Conservation (phyloP, 148 eudicot species). For the Polygonum maritimum region DNA sequence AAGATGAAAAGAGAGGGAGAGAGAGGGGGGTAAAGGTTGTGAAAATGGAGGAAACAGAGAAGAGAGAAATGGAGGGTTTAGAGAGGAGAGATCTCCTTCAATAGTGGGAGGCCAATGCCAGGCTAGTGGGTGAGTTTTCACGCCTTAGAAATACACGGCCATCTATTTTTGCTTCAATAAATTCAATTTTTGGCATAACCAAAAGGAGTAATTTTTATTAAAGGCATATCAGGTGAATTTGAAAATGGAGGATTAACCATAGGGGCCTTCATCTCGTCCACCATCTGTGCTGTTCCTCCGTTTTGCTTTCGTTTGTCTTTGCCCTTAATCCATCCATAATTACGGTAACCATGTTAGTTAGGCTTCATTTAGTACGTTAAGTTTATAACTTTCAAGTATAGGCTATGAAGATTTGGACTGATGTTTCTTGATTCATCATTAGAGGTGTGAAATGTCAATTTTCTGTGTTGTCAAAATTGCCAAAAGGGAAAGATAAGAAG, state of each 20-base stretch:
- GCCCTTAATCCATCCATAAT: neutral
- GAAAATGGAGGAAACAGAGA: neutral
- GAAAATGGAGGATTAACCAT: neutral
- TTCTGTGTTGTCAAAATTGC: neutral
- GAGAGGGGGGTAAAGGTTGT: neutral
- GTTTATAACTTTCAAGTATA: too few relatives aligned
- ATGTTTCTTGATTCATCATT: too few relatives aligned
- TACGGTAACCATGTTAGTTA: neutral
- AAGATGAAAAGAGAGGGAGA: neutral
- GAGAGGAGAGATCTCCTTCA: slow-evolving; percentile 9
- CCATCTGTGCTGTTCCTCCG: neutral
- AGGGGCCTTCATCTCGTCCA: neutral
- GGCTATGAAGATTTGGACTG: too few relatives aligned
- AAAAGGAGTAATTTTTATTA: neutral
- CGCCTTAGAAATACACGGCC: neutral
- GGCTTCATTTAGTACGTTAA: too few relatives aligned
- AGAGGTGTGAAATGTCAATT: too few relatives aligned
- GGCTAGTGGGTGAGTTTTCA: slow-evolving; percentile 3
- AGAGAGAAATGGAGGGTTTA: neutral
- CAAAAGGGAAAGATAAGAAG: neutral
- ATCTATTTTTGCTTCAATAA: neutral
- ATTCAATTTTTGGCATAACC: neutral
- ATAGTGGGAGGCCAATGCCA: slow-evolving; percentile 1
- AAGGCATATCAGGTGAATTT: neutral
- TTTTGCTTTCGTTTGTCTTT: neutral